phyloP scores from a whole-genome alignment of 768 basidiomycete species.

The Podaxis carcinomalis region DNA sequence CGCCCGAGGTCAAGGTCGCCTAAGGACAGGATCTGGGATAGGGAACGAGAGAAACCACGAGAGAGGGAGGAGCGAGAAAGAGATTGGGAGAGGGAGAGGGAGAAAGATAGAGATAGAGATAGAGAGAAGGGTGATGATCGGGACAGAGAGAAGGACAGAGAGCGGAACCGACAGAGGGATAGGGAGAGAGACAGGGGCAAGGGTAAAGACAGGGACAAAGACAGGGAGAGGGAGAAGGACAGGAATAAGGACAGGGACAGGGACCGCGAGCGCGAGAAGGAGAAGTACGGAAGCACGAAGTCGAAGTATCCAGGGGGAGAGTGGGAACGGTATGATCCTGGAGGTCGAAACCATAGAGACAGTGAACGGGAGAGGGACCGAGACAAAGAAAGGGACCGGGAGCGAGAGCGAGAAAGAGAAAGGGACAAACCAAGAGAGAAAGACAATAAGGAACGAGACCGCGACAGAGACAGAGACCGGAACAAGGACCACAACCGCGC shows the following conservation, averaged over 20 bases:
- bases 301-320: neutral
- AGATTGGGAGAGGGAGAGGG: neutral
- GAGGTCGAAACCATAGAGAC: constrained; percentile 2
- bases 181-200: constrained; percentile 9
- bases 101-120: neutral
- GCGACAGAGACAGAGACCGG: constrained; percentile 16
- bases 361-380: constrained; percentile 14
- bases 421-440: constrained; percentile 13
- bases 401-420: constrained; percentile 8
- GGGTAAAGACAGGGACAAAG: constrained; percentile 6
- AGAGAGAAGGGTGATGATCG: neutral
- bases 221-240: constrained; percentile 1
- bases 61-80: neutral
- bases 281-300: neutral
- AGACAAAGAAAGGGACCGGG: constrained; percentile 14
- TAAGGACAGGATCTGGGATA: neutral
- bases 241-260: constrained; percentile 12
- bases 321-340: constrained; percentile 8
- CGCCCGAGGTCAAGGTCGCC: neutral
- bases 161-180: constrained; percentile 6
- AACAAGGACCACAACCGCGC: constrained; percentile 10
- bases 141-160: neutral
- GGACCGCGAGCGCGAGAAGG: neutral
- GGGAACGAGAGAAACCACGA: neutral
- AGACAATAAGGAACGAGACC: constrained; percentile 7